These are phyloP conservation scores for Ogataea allantospora DNA, from an alignment of 805 yeast genomes.

Conservation along the genomic window DNA sequence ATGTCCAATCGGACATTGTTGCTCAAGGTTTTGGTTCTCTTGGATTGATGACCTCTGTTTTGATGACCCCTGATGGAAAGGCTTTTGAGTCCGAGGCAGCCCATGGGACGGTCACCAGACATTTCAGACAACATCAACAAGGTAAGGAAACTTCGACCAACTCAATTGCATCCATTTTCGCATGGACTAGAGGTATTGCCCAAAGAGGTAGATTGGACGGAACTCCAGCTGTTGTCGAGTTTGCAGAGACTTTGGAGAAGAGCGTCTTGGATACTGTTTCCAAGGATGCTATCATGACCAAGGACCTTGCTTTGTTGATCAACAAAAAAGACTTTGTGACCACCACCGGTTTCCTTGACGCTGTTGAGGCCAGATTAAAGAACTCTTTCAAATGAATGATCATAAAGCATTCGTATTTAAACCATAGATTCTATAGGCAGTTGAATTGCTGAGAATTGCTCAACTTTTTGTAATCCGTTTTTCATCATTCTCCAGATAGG, in stretches of 20 bases:
- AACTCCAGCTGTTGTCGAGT: constrained; percentile 67
- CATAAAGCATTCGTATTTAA: not conserved
- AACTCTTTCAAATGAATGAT: constrained; percentile 16
- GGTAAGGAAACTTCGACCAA: constrained; percentile 84
- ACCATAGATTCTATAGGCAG: constrained; percentile 9
- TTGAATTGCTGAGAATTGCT: constrained; percentile 14
- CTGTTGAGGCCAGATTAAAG: constrained; percentile 54
- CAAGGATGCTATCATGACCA: constrained; percentile 75
- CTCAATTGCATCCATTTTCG: constrained; percentile 82
- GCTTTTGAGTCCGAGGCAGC: constrained; percentile 87
- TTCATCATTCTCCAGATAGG: constrained; percentile 34
- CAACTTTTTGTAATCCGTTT: constrained; percentile 9
- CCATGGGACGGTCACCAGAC: constrained; percentile 87
- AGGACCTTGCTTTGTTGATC: constrained; percentile 70
- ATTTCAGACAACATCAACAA: constrained; percentile 75
- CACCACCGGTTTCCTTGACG: constrained; percentile 74
- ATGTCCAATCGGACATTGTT: constrained; percentile 80
- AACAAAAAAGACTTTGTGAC: constrained; percentile 64
- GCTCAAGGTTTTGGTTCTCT: constrained; percentile 86
- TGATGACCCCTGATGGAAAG: constrained; percentile 82
- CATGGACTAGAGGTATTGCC: constrained; percentile 82
- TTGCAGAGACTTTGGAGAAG: constrained; percentile 62
- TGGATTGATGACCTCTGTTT: constrained; percentile 81
- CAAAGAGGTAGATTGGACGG: constrained; percentile 77
- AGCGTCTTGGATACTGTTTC: constrained; percentile 74